Evolutionary conservation across 2,329 filamentous ascomycete species (phyloP), one percentile per base, ranked within the genome.

Genomic region (Anthostomella pinea): DNA sequence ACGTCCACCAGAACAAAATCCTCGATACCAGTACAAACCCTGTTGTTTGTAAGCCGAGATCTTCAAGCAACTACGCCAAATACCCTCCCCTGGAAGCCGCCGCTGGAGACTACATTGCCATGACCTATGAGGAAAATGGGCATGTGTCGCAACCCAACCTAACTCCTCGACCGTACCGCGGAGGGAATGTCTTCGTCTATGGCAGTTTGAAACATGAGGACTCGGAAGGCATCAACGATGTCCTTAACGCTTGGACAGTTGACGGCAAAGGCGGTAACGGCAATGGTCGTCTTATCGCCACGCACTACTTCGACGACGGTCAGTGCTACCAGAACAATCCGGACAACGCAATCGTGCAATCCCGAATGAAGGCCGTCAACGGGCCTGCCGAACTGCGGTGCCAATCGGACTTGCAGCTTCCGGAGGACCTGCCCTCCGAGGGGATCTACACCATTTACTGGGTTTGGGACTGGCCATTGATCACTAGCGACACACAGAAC

Each of bases 391-490:
- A 83, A 52, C 69, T 90, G 33, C 82, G 75, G 68, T 97, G 93
- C 65, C 90, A 96, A 63, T 82, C 82, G 22, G 82, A 93, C 56
- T 68, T 96, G 30, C 72, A 81, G 54, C 68, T 98, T 10, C 93
- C 93, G 0, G 57, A 69, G 5, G 75, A 85, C 50, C 68, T 79
- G 30, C 62, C 73, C n/a, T 61, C 70, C 8, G 79, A 80, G 28
- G 75, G 81, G 19, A 73, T 74, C 18, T 87, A 90, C 60, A 91
- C 88, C 3, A 66, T 95, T 33, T 95, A 95, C 70, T 97, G 91
- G 91, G 83, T 96, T 29, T 97, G 93, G 93, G 85, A 95, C 62
- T 98, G 89, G 87, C 83, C 84, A 3, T 82, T 78, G 10, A 69
- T 79, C 56, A 63, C 67, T 52, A 52, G 54, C 24, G 62, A 59